Conservation (phyloP, 441 rosid species). For the Capsella rubella region DNA sequence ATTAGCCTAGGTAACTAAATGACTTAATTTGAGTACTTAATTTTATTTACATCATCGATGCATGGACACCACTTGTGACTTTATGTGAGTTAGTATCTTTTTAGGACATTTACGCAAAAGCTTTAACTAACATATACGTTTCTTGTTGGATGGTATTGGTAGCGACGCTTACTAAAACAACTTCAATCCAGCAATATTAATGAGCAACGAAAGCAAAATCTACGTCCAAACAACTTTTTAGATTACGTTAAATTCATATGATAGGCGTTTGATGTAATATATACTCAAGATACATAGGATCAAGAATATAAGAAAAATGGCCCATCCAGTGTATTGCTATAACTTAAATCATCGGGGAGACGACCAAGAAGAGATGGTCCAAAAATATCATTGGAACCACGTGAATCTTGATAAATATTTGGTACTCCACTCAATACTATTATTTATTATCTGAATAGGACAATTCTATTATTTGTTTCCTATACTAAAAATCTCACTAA, state of each 20-base stretch:
- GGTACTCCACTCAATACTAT: conserved; percentile 41
- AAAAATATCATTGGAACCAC: conserved; percentile 47
- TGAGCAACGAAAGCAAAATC: not conserved
- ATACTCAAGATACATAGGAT: conserved; percentile 3
- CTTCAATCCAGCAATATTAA: not conserved
- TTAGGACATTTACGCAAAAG: conserved; percentile 34
- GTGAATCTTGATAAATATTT: conserved; percentile 46
- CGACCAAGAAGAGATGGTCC: conserved; percentile 47
- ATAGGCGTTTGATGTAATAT: conserved; percentile 6
- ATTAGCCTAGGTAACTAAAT: not conserved
- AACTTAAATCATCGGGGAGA: conserved; percentile 41
- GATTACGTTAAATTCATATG: not conserved
- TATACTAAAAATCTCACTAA: conserved; percentile 19
- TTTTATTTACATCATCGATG: conserved; percentile 18
- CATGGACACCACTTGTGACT: conserved; percentile 44
- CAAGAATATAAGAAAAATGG: conserved; percentile 16
- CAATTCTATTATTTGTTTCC: conserved; percentile 38
- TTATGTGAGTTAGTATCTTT: conserved; percentile 36
- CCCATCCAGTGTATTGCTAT: conserved; percentile 18
- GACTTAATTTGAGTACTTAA: not conserved
- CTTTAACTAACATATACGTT: conserved; percentile 43
- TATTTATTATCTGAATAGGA: conserved; percentile 43
- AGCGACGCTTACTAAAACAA: not conserved
- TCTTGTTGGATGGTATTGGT: conserved; percentile 39
- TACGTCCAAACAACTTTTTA: not conserved